Conservation (phyloP, 805 yeast species). For the Kregervanrija pseudodelftensis region DNA sequence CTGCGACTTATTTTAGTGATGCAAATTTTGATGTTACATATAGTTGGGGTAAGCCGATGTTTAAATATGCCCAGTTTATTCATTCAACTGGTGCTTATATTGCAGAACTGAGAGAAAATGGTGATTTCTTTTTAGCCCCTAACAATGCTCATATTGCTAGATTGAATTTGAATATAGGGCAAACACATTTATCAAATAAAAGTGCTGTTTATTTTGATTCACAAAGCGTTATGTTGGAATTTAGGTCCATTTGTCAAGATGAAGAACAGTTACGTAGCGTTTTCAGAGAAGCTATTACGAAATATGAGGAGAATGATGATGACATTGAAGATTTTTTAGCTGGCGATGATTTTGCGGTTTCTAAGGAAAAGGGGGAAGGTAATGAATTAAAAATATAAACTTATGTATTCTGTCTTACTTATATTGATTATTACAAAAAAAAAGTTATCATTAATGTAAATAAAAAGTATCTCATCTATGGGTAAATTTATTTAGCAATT, state of each 20-base stretch:
- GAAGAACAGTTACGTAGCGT: conserved; percentile 39
- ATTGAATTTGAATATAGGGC: conserved; percentile 41
- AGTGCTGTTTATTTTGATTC: conserved; percentile 46
- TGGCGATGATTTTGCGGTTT: background rate
- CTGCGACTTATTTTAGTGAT: conserved; percentile 52
- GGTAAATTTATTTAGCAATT: conserved; percentile 36
- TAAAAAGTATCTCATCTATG: background rate
- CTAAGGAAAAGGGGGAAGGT: background rate
- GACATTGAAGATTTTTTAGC: conserved; percentile 22
- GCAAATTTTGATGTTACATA: conserved; percentile 59
- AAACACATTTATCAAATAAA: conserved; percentile 16
- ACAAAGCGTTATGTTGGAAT: conserved; percentile 65
- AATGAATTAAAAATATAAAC: background rate
- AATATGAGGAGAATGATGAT: conserved; percentile 33
- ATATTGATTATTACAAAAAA: background rate
- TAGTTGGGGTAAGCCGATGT: conserved; percentile 87
- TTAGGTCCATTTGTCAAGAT: conserved; percentile 55
- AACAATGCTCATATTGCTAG: conserved; percentile 79
- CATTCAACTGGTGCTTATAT: conserved; percentile 86
- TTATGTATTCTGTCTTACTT: background rate
- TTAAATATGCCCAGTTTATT: conserved; percentile 80
- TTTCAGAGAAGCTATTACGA: conserved; percentile 51
- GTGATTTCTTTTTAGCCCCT: conserved; percentile 77
- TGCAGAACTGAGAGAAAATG: conserved; percentile 76
- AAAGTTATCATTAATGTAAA: background rate